phyloP scores from a whole-genome alignment of 139 green algal genomes.

The Ettlia oleoabundans region DNA sequence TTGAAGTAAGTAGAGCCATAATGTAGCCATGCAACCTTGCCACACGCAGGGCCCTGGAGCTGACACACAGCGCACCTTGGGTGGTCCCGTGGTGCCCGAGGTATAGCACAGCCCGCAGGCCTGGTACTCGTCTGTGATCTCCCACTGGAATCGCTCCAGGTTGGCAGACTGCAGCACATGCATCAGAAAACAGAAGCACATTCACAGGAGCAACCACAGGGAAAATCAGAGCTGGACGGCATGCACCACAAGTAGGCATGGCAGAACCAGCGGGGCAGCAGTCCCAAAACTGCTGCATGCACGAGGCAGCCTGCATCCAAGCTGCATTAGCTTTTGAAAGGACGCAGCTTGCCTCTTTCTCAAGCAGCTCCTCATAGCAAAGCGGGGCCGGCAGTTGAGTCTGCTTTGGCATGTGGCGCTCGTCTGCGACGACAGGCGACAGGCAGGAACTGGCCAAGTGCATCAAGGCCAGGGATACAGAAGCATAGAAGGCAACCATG shows the following conservation, averaged over 20 bases:
- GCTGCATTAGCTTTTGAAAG: background rate
- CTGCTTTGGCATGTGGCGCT: constrained; percentile 54
- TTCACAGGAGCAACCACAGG: background rate
- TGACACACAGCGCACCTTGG: constrained; percentile 38
- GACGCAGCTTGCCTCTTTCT: constrained; percentile 26
- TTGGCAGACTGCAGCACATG: background rate
- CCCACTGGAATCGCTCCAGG: constrained; percentile 54
- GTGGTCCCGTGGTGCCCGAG: constrained; percentile 60
- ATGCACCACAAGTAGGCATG: background rate
- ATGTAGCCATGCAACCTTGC: background rate
- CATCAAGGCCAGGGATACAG: background rate
- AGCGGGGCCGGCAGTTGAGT: constrained; percentile 28
- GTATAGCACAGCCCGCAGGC: constrained; percentile 88
- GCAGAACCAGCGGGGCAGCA: background rate
- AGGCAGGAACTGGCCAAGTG: too few relatives aligned
- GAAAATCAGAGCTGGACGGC: background rate
- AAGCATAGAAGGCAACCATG: background rate
- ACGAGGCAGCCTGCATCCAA: background rate
- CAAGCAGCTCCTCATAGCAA: constrained; percentile 81
- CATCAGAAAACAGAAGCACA: background rate
- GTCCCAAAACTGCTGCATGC: background rate
- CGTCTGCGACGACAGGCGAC: too few relatives aligned
- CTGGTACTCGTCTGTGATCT: constrained; percentile 57
- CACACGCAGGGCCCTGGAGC: too few relatives aligned
- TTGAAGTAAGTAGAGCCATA: background rate